These are phyloP conservation scores for Aspergillus carbonarius DNA, from an alignment of 2,329 filamentous ascomycete species.

Conservation along the genomic window DNA sequence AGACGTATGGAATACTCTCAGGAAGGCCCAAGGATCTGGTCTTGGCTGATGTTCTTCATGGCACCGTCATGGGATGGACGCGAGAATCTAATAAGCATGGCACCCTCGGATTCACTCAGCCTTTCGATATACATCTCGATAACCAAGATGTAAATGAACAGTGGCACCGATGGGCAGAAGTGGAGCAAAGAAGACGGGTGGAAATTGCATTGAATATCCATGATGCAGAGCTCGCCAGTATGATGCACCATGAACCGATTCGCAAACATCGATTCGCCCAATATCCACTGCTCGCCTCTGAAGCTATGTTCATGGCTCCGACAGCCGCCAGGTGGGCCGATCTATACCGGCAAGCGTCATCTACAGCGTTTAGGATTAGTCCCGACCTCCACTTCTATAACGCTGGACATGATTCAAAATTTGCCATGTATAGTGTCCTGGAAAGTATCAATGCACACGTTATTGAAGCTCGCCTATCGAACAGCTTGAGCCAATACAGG, in stretches of 20 bases:
- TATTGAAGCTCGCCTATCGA: conserved; percentile 21
- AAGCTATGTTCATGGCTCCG: conserved; percentile 18
- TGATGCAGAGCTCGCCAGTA: conserved; percentile 29
- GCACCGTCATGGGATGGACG: conserved; percentile 30
- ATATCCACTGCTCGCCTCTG: conserved; percentile 15
- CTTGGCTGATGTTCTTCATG: conserved; percentile 32
- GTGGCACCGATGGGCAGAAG: conserved; percentile 28
- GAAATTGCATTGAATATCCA: conserved; percentile 28
- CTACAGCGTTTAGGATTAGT: not conserved
- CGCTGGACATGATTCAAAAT: not conserved
- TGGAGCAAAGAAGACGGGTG: conserved; percentile 28
- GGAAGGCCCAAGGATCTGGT: conserved; percentile 27
- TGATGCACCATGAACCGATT: conserved; percentile 21
- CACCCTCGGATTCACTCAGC: conserved; percentile 5
- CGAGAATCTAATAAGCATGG: conserved; percentile 24
- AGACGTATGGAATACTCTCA: conserved; percentile 31
- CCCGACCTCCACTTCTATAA: not conserved
- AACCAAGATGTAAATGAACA: conserved; percentile 7
- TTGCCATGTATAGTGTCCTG: conserved; percentile 5
- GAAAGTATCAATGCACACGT: conserved; percentile 20
- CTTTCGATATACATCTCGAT: conserved; percentile 12
- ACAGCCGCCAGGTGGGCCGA: conserved; percentile 18
- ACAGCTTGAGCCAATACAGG: conserved; percentile 5
- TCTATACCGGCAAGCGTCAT: not conserved
- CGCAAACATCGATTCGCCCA: conserved; percentile 11